A percentile compares a stretch with the other conserved stretches of the same genome.
These are phyloP conservation scores for Ogataea angusta DNA, from an alignment of 805 yeast genomes.

Conservation along the genomic window DNA sequence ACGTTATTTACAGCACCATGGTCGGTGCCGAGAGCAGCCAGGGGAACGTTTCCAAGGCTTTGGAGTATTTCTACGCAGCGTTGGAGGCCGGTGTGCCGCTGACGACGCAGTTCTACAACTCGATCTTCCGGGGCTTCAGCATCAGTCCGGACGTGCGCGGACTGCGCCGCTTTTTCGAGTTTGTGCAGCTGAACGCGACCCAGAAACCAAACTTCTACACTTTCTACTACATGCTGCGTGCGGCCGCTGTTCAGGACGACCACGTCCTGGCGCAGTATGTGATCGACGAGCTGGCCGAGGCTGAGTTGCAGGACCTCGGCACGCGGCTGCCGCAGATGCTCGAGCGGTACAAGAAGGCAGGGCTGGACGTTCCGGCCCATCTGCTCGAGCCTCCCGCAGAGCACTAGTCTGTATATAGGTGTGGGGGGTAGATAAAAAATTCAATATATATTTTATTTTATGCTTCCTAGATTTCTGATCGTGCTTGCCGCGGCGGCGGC, in stretches of 20 bases:
- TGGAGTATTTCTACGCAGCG: constrained; percentile 38
- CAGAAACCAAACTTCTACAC: constrained; percentile 48
- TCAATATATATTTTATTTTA: no score
- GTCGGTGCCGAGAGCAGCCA: constrained; percentile 43
- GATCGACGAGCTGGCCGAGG: constrained; percentile 37
- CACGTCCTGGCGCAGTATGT: constrained; percentile 33
- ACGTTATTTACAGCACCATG: constrained; percentile 43
- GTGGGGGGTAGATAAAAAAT: not conserved
- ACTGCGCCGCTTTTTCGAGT: constrained; percentile 40
- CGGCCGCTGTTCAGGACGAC: constrained; percentile 36
- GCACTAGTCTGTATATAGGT: not conserved
- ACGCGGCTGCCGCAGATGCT: constrained; percentile 38
- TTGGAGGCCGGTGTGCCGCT: constrained; percentile 33
- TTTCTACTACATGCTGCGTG: constrained; percentile 43
- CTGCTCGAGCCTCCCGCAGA: not conserved
- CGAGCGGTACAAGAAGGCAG: not conserved
- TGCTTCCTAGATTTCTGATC: not conserved
- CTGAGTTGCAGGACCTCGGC: constrained; percentile 36
- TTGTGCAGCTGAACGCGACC: constrained; percentile 28
- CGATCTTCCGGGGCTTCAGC: constrained; percentile 49
- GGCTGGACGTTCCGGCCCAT: not conserved
- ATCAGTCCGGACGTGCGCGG: constrained; percentile 30
- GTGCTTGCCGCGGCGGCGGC: not conserved
- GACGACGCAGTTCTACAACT: constrained; percentile 40
- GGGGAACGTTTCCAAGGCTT: constrained; percentile 42